Base-by-base conservation (phyloP, 2,329 filamentous ascomycete genomes). In the Pseudogymnoascus sp. region DNA sequence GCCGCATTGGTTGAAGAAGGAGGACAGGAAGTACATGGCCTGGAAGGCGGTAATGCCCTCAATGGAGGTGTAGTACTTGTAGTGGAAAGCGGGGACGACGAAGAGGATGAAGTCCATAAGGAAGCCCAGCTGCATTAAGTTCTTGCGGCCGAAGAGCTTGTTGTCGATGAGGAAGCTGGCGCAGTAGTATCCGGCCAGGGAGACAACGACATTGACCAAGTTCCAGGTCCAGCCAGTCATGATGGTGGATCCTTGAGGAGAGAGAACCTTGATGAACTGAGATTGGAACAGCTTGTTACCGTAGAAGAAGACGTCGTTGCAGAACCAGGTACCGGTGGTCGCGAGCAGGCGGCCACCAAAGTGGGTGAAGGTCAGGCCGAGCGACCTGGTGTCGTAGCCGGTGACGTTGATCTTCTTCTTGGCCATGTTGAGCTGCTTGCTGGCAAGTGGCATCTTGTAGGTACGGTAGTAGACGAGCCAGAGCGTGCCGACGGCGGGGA, bases 1-100 rank as follows among this genome's bases (percentile, higher is more conserved):
- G 10, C 93, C 93, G 72, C 97, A 97, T 75, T 97, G 93, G 82
- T 97, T 97, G 87, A 97, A 97, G 81, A 97, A 97, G 27, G 91
- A 96, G 7, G 91, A 95, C 68, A 97, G 76, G 79, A 96, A 97
- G 83, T 97, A 97, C 91, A 97, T 96, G 73, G 92, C 86, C 80
- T 97, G 92, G 87, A 97, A 97, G n/a, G 82, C 80, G 71, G 91
- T 86, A 74, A 96, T 88, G 70, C 91, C 85, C 5, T 80, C 79
- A 0, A 81, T 78, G 59, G 80, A 80, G 17, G 84, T 91, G 80
- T 92, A 97, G 84, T 94, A 92, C 0, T 90, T 74, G 79, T 87
- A 96, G 72, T 91, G 81, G 83, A 96, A 96, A 48, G 89, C 92
- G 1, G 93, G 93, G 48, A 97, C 84, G 73, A 96, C 82, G 77